Percentiles rank a stretch among this genome's conserved stretches.
These are phyloP conservation scores for Scedosporium aurantiacum DNA, from an alignment of 2,329 filamentous ascomycete genomes.

Conservation along the genomic window DNA sequence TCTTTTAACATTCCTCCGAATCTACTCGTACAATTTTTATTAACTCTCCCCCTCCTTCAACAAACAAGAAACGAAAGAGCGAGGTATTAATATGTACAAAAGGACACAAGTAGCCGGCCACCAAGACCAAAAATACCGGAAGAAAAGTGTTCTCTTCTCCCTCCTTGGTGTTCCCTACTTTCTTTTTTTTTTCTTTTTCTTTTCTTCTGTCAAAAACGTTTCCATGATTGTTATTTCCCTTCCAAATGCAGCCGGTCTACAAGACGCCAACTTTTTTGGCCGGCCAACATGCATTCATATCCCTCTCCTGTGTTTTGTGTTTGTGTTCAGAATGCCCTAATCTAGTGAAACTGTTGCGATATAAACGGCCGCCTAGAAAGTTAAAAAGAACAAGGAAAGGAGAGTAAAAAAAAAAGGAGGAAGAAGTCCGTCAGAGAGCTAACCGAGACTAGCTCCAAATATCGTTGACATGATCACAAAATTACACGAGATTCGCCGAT, in stretches of 20 bases:
- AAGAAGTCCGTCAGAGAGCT: background rate
- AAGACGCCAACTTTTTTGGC: background rate
- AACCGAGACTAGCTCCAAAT: background rate
- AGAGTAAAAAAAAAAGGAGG: background rate
- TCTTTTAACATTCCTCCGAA: background rate
- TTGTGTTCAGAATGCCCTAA: background rate
- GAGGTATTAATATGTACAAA: slow-evolving; percentile 2
- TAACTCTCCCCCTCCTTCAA: background rate
- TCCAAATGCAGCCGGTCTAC: background rate
- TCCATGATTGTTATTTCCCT: background rate
- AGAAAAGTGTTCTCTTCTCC: too few relatives aligned
- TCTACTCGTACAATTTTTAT: slow-evolving; percentile 2
- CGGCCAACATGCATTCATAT: slow-evolving; percentile 1
- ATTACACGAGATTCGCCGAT: slow-evolving; percentile 3
- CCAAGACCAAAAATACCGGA: too few relatives aligned
- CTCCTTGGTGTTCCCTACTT: too few relatives aligned
- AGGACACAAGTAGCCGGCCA: background rate
- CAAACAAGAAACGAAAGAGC: background rate
- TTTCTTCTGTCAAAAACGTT: background rate
- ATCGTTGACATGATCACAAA: background rate
- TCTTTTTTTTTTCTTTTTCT: background rate
- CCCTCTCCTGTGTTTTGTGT: background rate
- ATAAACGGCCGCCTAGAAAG: background rate
- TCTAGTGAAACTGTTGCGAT: background rate
- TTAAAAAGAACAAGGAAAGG: background rate